Conservation (phyloP, 345 rosid genomes). For the Salix exigua region DNA sequence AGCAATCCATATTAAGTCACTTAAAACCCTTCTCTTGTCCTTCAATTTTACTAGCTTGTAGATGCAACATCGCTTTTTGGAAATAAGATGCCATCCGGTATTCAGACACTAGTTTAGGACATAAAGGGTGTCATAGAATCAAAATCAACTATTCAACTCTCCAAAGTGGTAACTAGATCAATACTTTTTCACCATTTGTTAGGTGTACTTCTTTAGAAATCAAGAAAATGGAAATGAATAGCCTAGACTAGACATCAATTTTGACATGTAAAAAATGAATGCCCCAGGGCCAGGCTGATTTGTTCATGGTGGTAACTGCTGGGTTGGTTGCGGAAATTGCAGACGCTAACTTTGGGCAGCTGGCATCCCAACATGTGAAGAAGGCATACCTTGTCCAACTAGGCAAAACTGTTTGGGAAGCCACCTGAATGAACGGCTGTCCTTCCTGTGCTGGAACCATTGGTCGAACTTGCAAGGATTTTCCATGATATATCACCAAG, state of each 20-base stretch:
- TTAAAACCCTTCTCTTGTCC: neutral
- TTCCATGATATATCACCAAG: too few relatives aligned
- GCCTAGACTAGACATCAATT: neutral
- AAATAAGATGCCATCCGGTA: neutral
- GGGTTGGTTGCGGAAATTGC: conserved; percentile 70
- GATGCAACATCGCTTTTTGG: neutral
- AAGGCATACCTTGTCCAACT: conserved; percentile 53
- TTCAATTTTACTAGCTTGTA: too few relatives aligned
- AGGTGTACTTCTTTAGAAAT: neutral
- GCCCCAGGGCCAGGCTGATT: conserved; percentile 60
- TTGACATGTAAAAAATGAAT: neutral
- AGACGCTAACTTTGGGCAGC: conserved; percentile 51
- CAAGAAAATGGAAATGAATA: too few relatives aligned
- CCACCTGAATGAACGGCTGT: conserved; percentile 52
- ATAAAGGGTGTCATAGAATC: neutral
- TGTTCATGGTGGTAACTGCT: conserved; percentile 66
- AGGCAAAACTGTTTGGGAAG: conserved; percentile 72
- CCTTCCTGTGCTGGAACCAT: conserved; percentile 59
- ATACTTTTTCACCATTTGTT: neutral
- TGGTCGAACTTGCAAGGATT: conserved; percentile 59
- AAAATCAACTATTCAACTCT: too few relatives aligned
- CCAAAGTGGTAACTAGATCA: neutral
- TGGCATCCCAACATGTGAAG: conserved; percentile 49
- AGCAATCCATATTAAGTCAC: neutral
- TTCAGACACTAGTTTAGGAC: neutral